Percentiles rank a stretch among this genome's conserved stretches.
phyloP scores from a whole-genome alignment of 2,329 filamentous ascomycete species.

The Ceratocystis papillata region DNA sequence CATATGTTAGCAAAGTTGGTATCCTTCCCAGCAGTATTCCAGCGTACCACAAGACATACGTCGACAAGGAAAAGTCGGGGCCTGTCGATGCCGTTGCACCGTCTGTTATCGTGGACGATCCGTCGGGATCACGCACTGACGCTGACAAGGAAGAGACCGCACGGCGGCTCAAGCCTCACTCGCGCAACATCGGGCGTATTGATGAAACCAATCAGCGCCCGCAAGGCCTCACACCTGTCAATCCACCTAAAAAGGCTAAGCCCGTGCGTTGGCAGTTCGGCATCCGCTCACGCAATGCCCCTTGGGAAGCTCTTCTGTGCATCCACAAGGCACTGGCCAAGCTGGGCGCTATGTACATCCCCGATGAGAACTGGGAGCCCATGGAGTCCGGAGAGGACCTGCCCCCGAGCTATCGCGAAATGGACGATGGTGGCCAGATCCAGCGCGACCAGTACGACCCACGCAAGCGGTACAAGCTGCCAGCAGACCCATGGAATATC shows the following conservation, averaged over 20 bases:
- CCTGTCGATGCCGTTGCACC: slow-evolving; percentile 35
- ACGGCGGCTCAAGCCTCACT: slow-evolving; percentile 75
- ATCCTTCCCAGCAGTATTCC: slow-evolving; percentile 86
- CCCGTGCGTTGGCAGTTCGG: slow-evolving; percentile 96
- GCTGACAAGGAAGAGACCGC: slow-evolving; percentile 74
- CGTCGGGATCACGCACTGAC: slow-evolving; percentile 44
- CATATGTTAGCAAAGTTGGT: slow-evolving; percentile 73
- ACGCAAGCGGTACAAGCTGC: slow-evolving; percentile 63
- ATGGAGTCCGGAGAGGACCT: slow-evolving; percentile 36
- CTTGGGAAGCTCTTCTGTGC: slow-evolving; percentile 85
- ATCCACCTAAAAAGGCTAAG: slow-evolving; percentile 58
- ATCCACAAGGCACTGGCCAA: slow-evolving; percentile 87
- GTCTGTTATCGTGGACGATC: slow-evolving; percentile 39
- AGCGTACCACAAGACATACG: slow-evolving; percentile 80
- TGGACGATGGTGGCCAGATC: slow-evolving; percentile 34
- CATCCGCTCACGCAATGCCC: slow-evolving; percentile 85
- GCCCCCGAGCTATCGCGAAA: slow-evolving; percentile 35
- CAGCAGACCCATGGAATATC: slow-evolving; percentile 90
- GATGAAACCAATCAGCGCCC: slow-evolving; percentile 46
- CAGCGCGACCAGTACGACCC: slow-evolving; percentile 38
- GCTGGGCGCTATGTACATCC: slow-evolving; percentile 79
- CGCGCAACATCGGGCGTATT: slow-evolving; percentile 52
- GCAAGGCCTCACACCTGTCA: slow-evolving; percentile 52
- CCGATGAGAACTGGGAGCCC: slow-evolving; percentile 49
- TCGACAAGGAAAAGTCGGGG: slow-evolving; percentile 57